A percentile compares a stretch with the other conserved stretches of the same genome.
Evolutionary conservation across 2,329 filamentous ascomycete species (phyloP).

Genomic region (Sarocladium kiliense): DNA sequence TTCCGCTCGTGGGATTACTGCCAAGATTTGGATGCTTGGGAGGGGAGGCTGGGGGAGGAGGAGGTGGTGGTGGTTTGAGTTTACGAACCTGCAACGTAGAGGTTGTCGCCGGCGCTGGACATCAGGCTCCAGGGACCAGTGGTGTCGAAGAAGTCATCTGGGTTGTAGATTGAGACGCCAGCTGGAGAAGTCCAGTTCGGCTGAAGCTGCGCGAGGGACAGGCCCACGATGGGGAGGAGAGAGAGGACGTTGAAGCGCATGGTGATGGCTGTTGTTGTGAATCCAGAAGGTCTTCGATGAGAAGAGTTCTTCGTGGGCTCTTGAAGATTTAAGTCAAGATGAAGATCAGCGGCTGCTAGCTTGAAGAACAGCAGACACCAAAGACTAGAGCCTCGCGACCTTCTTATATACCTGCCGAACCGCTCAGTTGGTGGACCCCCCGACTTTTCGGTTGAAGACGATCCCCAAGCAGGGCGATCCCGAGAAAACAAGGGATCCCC

Average conservation of each 20-base stretch:
- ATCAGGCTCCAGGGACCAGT: constrained; percentile 25
- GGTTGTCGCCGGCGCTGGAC: constrained; percentile 21
- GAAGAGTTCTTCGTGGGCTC: too few relatives aligned
- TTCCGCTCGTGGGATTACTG: neutral
- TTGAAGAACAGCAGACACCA: too few relatives aligned
- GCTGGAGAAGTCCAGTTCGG: constrained; percentile 23
- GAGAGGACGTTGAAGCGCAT: constrained; percentile 17
- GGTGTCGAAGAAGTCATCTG: constrained; percentile 18
- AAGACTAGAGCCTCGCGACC: too few relatives aligned
- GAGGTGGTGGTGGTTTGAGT: too few relatives aligned
- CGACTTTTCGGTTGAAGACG: too few relatives aligned
- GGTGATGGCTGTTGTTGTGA: neutral
- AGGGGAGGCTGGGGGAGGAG: too few relatives aligned
- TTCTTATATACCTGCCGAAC: too few relatives aligned
- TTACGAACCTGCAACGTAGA: constrained; percentile 23
- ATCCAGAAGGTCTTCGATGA: too few relatives aligned
- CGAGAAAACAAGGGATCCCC: neutral
- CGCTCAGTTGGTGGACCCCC: too few relatives aligned
- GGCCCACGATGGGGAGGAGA: constrained; percentile 4
- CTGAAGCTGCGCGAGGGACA: constrained; percentile 11
- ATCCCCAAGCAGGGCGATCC: neutral
- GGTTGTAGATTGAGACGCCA: constrained; percentile 23
- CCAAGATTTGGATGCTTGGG: too few relatives aligned
- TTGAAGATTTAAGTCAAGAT: too few relatives aligned
- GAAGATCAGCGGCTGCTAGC: too few relatives aligned